Percentiles rank a stretch among this genome's conserved stretches.
These are phyloP conservation scores for Thalassiosira hispida DNA, from an alignment of 352 stramenopile genomes.

Conservation along the genomic window DNA sequence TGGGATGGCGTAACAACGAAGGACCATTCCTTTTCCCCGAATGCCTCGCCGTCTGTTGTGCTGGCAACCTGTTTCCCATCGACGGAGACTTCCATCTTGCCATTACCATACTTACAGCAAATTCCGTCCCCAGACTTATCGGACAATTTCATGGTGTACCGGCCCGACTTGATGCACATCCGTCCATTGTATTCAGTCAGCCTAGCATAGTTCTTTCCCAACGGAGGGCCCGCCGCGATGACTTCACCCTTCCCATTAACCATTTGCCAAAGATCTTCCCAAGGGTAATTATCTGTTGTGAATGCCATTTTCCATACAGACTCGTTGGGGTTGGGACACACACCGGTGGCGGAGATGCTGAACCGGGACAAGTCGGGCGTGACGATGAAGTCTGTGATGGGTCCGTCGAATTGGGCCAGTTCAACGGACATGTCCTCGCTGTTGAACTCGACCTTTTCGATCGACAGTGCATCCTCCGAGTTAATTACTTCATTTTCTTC, in stretches of 20 bases:
- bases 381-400: conserved; percentile 29
- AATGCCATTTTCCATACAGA: conserved; percentile 16
- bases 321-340: conserved; percentile 10
- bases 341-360: not conserved
- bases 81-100: conserved; percentile 19
- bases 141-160: conserved; percentile 22
- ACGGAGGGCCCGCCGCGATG: conserved; percentile 23
- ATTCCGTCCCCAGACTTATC: conserved; percentile 32
- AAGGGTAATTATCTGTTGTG: conserved; percentile 33
- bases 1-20: not conserved
- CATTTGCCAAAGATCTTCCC: conserved; percentile 32
- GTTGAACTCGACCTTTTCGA: conserved; percentile 14
- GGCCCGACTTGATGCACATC: conserved; percentile 22
- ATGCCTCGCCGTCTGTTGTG: conserved; percentile 11
- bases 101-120: conserved; percentile 36
- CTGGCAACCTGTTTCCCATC: conserved; percentile 16
- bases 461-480: not conserved
- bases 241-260: not conserved
- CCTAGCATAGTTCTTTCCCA: conserved; percentile 33
- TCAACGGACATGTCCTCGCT: conserved; percentile 3
- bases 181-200: conserved; percentile 32
- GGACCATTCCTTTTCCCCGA: conserved; percentile 2
- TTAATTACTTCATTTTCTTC: not conserved
- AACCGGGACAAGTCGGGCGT: conserved; percentile 8
- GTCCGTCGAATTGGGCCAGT: conserved; percentile 5